A percentile compares a stretch with the other conserved stretches of the same genome.
phyloP scores from a whole-genome alignment of 176 grass and related monocot species.

The Melocanna baccifera region DNA sequence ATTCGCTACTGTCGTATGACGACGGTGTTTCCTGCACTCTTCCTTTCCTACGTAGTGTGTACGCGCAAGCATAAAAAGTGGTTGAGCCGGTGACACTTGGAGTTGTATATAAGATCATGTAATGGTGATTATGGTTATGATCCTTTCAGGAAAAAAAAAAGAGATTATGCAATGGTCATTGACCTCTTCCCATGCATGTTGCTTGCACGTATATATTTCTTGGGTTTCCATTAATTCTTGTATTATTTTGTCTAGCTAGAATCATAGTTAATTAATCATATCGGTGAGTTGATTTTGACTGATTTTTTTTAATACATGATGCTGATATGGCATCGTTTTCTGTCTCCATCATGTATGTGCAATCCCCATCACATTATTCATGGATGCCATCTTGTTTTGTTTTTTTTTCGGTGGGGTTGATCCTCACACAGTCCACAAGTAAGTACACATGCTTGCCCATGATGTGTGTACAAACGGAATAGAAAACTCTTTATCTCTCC shows the following conservation, averaged over 20 bases:
- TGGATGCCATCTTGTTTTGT: background rate
- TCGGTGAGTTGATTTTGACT: background rate
- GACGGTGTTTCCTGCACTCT: background rate
- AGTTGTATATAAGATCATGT: background rate
- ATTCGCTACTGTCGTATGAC: background rate
- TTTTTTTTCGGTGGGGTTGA: background rate
- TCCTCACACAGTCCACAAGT: background rate
- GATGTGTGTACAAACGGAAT: conserved; percentile 13
- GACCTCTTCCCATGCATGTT: too few relatives aligned
- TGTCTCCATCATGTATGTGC: background rate
- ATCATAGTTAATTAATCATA: background rate
- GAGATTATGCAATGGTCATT: background rate
- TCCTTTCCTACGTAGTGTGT: background rate
- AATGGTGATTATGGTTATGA: background rate
- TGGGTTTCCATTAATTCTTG: background rate
- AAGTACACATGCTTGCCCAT: conserved; percentile 9
- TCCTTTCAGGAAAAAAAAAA: background rate
- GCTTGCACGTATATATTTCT: too few relatives aligned
- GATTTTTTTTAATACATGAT: background rate
- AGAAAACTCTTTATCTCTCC: background rate
- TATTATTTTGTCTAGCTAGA: background rate
- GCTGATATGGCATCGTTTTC: background rate
- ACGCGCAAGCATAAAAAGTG: conserved; percentile 16
- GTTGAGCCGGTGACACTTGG: conserved; percentile 6
- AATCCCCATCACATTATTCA: background rate